phyloP scores from a whole-genome alignment of 768 basidiomycete species.

The Boletus bicolor region DNA sequence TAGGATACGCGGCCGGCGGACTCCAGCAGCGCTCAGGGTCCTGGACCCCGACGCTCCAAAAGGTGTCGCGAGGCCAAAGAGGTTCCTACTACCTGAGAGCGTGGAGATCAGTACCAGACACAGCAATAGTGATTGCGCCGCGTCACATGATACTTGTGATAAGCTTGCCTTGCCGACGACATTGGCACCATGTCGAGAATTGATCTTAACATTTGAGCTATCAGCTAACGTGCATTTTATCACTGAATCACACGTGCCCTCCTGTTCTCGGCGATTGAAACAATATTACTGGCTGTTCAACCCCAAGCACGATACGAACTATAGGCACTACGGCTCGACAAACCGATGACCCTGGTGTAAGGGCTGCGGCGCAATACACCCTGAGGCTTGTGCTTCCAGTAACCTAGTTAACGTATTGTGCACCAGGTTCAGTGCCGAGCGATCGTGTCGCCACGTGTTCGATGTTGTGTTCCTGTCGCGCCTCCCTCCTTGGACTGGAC shows the following conservation, averaged over 20 bases:
- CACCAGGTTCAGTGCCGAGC: too few species aligned
- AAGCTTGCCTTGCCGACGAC: neutral
- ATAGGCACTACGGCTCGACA: neutral
- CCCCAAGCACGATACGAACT: neutral
- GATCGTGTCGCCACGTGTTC: too few species aligned
- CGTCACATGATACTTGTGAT: neutral
- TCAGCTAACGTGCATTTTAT: neutral
- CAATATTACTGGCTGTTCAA: neutral
- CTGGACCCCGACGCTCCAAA: conserved; percentile 1
- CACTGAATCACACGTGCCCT: neutral
- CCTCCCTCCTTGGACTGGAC: too few species aligned
- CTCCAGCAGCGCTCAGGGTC: neutral
- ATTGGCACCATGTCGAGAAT: neutral
- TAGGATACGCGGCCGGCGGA: neutral
- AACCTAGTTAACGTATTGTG: neutral
- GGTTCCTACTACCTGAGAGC: neutral
- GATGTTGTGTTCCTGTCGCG: too few species aligned
- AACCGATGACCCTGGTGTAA: neutral
- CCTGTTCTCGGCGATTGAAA: neutral
- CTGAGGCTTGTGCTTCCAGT: neutral
- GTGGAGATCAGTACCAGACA: neutral
- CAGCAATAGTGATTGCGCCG: neutral
- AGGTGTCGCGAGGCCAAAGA: conserved; percentile 5
- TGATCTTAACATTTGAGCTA: neutral
- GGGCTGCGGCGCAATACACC: neutral